Evolutionary conservation across 2,329 filamentous ascomycete species (phyloP), one percentile per base, ranked within the genome.

Genomic region (Colletotrichum caudatum): DNA sequence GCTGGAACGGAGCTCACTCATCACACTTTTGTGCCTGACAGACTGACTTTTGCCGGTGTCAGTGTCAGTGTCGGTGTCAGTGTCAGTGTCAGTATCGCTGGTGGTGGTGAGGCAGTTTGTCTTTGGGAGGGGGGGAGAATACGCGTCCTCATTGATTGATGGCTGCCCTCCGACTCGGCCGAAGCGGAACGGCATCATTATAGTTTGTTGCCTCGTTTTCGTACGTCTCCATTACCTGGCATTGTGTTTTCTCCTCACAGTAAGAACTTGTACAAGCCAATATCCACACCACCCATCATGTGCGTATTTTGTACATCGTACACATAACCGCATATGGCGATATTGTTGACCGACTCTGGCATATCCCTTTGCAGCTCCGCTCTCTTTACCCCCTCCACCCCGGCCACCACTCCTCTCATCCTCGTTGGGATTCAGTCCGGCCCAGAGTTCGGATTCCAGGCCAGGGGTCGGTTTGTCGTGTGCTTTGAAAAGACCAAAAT

Each of bases 151-250:
- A 44, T 56, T 9, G 37, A 57, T 50, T 9, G 37, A 57, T 50
- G 67, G 57, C 62, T 12, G 58, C 14, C 44, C 59, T 29, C n/a
- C 33, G 44, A 16, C 11, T 23, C 33, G 26, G 29, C 56, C 46
- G 67, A 50, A n/a, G 60, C 68, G 68, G 57, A 67, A 57, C 68
- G 50, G 41, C 64, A 48, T 51, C 51, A 68, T 53, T 53, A 53
- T 44, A 35, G 53, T 53, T 68, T 58, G 58, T 63, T 66, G n/a
- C 41, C 54, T 66, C 67, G 48, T 60, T 54, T 53, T 12, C 37
- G 48, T 41, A 26, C 60, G 26, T 53, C 26, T 33, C 57, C 50
- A 51, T n/a, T 58, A 29, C 46, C 39, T 35, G 35, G 23, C 2
- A 16, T 54, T n/a, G 48, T 56, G 46, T 66, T 37, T 23, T 46